These are phyloP conservation scores for Colletotrichum sp. DNA, from an alignment of 2,329 filamentous ascomycete species.

Conservation along the genomic window DNA sequence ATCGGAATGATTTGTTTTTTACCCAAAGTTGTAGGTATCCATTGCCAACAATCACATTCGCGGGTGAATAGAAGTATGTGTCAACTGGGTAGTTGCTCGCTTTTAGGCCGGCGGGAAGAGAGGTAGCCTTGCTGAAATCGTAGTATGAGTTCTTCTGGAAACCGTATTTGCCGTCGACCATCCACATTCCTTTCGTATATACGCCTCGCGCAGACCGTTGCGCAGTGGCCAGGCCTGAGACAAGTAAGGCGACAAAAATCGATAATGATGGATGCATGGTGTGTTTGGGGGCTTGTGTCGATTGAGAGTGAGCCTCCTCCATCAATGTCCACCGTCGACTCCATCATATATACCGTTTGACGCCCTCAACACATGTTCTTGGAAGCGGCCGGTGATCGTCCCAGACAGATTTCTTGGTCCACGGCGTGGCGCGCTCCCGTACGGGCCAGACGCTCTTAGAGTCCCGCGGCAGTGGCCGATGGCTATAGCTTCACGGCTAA, in stretches of 20 bases:
- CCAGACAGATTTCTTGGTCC: not conserved
- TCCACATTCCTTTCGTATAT: not conserved
- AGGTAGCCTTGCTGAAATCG: not conserved
- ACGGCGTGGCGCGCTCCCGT: not conserved
- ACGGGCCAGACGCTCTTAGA: not conserved
- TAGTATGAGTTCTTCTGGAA: not conserved
- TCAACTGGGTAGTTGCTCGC: slow-evolving; percentile 24
- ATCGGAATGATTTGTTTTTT: slow-evolving; percentile 22
- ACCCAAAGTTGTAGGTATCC: slow-evolving; percentile 32
- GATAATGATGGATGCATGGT: not conserved
- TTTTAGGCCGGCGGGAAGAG: slow-evolving; percentile 23
- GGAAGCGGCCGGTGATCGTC: not conserved
- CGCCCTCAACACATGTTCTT: not conserved
- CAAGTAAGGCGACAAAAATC: not conserved
- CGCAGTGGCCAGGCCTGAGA: not conserved
- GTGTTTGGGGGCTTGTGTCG: not conserved
- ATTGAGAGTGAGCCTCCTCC: not conserved
- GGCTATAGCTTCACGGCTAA: not conserved
- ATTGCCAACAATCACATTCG: slow-evolving; percentile 23
- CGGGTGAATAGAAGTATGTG: slow-evolving; percentile 6
- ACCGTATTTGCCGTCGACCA: not conserved
- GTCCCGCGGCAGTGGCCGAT: not conserved
- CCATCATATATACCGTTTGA: not conserved
- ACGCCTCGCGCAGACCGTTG: not conserved
- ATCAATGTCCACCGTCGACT: not conserved